Evolutionary conservation across 257 asterid genomes (phyloP).

Genomic region (Leonotis leonurus): DNA sequence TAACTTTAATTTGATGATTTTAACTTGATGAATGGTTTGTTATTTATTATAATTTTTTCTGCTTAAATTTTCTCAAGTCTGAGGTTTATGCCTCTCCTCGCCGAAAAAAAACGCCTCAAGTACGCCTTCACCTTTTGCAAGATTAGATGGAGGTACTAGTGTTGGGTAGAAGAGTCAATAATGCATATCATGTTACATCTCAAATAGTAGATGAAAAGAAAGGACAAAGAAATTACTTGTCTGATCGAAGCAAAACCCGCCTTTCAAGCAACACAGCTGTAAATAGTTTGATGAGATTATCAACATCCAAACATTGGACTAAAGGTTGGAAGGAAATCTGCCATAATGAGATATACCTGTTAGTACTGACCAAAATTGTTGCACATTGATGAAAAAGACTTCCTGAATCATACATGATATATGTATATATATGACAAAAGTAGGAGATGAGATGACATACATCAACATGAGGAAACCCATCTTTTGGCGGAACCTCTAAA

Average conservation of each 20-base stretch:
- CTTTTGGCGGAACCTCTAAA: slow-evolving; percentile 88
- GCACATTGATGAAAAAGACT: neutral
- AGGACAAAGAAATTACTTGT: slow-evolving; percentile 46
- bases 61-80: too few relatives aligned
- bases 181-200: too few relatives aligned
- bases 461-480: slow-evolving; percentile 94
- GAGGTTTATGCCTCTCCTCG: too few relatives aligned
- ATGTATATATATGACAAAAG: neutral
- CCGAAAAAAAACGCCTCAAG: too few relatives aligned
- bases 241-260: slow-evolving; percentile 83
- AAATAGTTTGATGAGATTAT: slow-evolving; percentile 74
- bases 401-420: neutral
- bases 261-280: slow-evolving; percentile 88
- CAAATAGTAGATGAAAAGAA: neutral
- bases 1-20: too few relatives aligned
- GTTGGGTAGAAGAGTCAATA: too few relatives aligned
- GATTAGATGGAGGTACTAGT: too few relatives aligned
- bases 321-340: slow-evolving; percentile 93
- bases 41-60: too few relatives aligned
- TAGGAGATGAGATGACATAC: slow-evolving; percentile 39
- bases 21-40: too few relatives aligned
- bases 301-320: slow-evolving; percentile 93
- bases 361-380: slow-evolving; percentile 10
- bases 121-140: too few relatives aligned
- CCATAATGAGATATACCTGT: slow-evolving; percentile 17